phyloP scores from a whole-genome alignment of 495 filamentous ascomycete genomes.

The Parachaetomium inaequale region DNA sequence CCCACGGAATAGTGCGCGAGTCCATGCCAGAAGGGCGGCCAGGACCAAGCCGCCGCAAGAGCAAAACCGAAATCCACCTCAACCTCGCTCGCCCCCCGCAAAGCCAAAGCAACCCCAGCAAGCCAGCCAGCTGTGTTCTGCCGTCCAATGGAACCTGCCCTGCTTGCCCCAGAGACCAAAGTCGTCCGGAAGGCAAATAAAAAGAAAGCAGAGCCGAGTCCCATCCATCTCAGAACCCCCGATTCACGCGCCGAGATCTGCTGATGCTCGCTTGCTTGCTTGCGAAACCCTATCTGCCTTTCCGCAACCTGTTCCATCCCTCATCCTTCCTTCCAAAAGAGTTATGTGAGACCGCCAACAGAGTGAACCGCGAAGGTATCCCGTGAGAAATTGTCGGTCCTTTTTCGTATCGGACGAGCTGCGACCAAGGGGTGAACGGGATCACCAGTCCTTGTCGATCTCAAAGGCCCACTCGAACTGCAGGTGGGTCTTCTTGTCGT shows the following conservation, averaged over 20 bases:
- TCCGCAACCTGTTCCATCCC: background rate
- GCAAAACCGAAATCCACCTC: background rate
- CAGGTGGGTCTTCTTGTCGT: constrained; percentile 81
- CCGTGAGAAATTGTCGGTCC: background rate
- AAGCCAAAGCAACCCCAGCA: background rate
- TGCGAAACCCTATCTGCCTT: background rate
- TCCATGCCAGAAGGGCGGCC: background rate
- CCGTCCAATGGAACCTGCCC: background rate
- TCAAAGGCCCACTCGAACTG: constrained; percentile 92
- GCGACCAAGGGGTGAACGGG: background rate
- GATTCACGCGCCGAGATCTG: background rate
- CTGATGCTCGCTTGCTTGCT: background rate
- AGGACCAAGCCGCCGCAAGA: background rate
- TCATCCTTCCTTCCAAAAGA: background rate
- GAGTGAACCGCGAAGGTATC: background rate
- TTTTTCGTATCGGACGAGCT: background rate
- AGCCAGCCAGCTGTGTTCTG: background rate
- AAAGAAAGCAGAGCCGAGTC: background rate
- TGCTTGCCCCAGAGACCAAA: background rate
- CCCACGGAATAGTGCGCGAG: background rate
- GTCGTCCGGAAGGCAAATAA: background rate
- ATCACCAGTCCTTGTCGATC: constrained; percentile 89
- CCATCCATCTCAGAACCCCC: background rate
- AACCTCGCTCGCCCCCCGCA: background rate
- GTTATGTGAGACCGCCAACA: background rate